Percentiles rank a stretch among this genome's conserved stretches.
phyloP scores from a whole-genome alignment of 2,329 filamentous ascomycete genomes.

The Diaporthe aspalathi region DNA sequence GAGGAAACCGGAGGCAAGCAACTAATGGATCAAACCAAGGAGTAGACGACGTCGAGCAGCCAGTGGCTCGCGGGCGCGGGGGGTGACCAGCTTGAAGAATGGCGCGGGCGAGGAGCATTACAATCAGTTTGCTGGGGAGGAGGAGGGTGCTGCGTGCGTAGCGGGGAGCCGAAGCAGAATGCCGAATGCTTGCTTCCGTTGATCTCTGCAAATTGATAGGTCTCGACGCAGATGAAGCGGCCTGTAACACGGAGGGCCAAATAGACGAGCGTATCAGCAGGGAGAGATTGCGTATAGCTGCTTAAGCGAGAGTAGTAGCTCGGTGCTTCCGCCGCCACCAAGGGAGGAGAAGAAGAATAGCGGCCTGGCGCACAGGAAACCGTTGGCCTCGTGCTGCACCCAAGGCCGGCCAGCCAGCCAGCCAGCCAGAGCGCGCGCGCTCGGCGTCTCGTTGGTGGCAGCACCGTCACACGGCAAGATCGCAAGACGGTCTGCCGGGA shows the following conservation, averaged over 20 bases:
- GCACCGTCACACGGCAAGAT: constrained; percentile 13
- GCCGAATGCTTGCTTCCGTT: constrained; percentile 30
- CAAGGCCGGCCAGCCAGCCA: background rate
- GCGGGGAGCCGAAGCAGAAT: constrained; percentile 27
- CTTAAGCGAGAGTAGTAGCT: constrained; percentile 41
- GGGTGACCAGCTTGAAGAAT: constrained; percentile 30
- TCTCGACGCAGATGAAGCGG: constrained; percentile 36
- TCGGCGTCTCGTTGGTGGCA: background rate
- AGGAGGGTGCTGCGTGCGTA: constrained; percentile 27
- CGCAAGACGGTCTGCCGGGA: background rate
- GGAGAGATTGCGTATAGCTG: constrained; percentile 37
- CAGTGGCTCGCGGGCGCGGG: constrained; percentile 16
- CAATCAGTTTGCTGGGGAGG: constrained; percentile 18
- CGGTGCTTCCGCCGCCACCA: constrained; percentile 30
- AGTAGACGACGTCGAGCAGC: background rate
- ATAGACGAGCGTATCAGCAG: constrained; percentile 40
- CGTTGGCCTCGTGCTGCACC: constrained; percentile 3
- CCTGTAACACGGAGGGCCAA: constrained; percentile 38
- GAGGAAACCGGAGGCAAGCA: constrained; percentile 27
- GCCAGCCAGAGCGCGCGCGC: background rate
- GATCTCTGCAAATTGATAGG: constrained; percentile 38
- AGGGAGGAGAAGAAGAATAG: constrained; percentile 18
- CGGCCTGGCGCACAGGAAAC: background rate
- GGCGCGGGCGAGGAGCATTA: constrained; percentile 3
- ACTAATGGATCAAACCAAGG: constrained; percentile 5